Conservation (phyloP, 1,284 basidiomycete genomes). For the Cystobasidiaceae sp. region DNA sequence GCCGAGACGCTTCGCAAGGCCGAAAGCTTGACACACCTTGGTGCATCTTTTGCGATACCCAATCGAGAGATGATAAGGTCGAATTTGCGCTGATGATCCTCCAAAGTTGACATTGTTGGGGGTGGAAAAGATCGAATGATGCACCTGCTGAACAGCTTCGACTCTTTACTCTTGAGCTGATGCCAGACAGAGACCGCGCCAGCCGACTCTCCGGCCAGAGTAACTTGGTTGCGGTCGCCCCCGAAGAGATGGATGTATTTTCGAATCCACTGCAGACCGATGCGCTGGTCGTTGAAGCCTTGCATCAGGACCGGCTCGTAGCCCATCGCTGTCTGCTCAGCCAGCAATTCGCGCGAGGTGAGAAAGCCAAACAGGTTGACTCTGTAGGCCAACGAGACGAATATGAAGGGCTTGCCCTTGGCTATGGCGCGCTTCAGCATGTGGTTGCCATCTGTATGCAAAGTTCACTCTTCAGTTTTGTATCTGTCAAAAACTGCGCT, state of each 20-base stretch:
- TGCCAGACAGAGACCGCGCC: background rate
- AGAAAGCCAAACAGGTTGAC: background rate
- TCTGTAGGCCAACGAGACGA: background rate
- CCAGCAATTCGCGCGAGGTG: background rate
- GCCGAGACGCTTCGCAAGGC: too few species aligned
- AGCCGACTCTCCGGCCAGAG: background rate
- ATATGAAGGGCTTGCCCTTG: background rate
- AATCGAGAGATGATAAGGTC: too few species aligned
- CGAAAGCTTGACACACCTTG: too few species aligned
- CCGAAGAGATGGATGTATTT: background rate
- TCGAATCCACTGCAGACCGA: background rate
- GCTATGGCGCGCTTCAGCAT: background rate
- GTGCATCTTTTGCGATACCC: too few species aligned
- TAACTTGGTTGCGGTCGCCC: background rate
- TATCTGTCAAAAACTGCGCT: background rate
- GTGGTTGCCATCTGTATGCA: background rate
- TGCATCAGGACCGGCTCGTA: background rate
- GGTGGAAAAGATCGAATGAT: background rate
- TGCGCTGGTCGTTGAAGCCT: background rate
- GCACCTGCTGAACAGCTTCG: background rate
- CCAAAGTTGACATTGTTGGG: background rate
- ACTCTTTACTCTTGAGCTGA: background rate
- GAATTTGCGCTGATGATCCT: background rate
- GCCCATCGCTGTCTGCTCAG: background rate
- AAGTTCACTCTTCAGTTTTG: background rate